Conservation (phyloP, 257 asterid genomes). For the Penstemon barbatus region DNA sequence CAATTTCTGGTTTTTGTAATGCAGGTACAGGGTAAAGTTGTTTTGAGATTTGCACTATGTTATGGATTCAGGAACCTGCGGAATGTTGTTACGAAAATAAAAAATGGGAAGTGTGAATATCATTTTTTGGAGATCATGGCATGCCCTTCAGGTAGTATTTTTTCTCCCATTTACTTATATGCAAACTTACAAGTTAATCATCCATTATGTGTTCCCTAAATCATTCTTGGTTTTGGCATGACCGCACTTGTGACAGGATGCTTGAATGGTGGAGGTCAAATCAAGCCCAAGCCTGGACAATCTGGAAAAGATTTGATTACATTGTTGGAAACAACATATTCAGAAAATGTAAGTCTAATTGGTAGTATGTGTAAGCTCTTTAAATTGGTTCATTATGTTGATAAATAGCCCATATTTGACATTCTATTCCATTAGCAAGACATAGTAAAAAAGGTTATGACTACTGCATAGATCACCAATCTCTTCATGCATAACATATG, state of each 20-base stretch:
- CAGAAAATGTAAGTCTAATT: conserved; percentile 71
- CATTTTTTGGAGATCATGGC: conserved; percentile 98
- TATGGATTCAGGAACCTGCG: conserved; percentile 95
- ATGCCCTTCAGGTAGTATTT: conserved; percentile 85
- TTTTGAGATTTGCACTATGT: conserved; percentile 87
- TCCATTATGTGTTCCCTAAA: conserved; percentile 1
- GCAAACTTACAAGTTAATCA: background rate
- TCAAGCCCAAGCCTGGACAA: conserved; percentile 80
- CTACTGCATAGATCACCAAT: background rate
- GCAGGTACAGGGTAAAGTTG: conserved; percentile 77
- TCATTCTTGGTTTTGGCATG: conserved; percentile 17
- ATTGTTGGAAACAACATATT: conserved; percentile 62
- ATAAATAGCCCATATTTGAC: conserved; percentile 2
- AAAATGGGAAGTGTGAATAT: conserved; percentile 85
- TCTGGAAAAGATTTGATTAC: conserved; percentile 78
- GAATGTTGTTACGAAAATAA: conserved; percentile 82
- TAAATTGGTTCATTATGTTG: background rate
- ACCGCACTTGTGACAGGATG: conserved; percentile 59
- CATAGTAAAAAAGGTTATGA: background rate
- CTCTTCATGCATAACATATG: background rate
- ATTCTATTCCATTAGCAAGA: background rate
- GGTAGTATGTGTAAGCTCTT: background rate
- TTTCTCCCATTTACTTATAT: conserved; percentile 1
- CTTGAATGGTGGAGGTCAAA: conserved; percentile 97
- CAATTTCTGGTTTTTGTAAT: conserved; percentile 14